Evolutionary conservation across 2,329 filamentous ascomycete genomes (phyloP).

Genomic region (Xylariaceae sp.): DNA sequence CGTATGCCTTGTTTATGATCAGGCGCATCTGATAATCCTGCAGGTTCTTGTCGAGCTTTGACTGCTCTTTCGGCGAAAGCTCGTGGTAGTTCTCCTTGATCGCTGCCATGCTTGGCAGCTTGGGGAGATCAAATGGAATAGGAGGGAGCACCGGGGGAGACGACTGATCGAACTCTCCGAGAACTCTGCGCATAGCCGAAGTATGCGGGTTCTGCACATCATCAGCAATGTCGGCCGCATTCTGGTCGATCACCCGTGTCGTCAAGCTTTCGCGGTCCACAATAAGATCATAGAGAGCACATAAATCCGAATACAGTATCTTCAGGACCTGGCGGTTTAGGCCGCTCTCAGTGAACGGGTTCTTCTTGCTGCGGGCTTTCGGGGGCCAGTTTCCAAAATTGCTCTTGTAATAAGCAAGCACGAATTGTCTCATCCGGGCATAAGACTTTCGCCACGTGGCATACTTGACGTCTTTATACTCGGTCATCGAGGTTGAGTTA

Average conservation of each 20-base stretch:
- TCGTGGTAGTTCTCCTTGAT: slow-evolving; percentile 57
- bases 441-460: slow-evolving; percentile 76
- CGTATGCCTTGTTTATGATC: slow-evolving; percentile 74
- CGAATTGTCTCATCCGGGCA: slow-evolving; percentile 64
- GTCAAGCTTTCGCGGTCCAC: slow-evolving; percentile 75
- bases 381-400: slow-evolving; percentile 72
- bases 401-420: slow-evolving; percentile 57
- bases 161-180: slow-evolving; percentile 83
- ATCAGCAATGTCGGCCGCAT: slow-evolving; percentile 46
- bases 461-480: slow-evolving; percentile 74
- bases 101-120: slow-evolving; percentile 61
- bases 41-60: slow-evolving; percentile 63
- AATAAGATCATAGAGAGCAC: slow-evolving; percentile 78
- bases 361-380: slow-evolving; percentile 86
- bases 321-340: slow-evolving; percentile 77
- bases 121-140: slow-evolving; percentile 81
- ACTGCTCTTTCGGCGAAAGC: slow-evolving; percentile 65
- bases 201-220: slow-evolving; percentile 51
- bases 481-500: slow-evolving; percentile 68
- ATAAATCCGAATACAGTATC: slow-evolving; percentile 79
- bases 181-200: slow-evolving; percentile 66
- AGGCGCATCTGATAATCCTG: slow-evolving; percentile 71
- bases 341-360: slow-evolving; percentile 76
- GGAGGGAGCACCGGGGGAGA: slow-evolving; percentile 85
- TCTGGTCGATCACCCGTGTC: slow-evolving; percentile 66